phyloP scores from a whole-genome alignment of 164 flowering plant species.

The Platanus orientalis region DNA sequence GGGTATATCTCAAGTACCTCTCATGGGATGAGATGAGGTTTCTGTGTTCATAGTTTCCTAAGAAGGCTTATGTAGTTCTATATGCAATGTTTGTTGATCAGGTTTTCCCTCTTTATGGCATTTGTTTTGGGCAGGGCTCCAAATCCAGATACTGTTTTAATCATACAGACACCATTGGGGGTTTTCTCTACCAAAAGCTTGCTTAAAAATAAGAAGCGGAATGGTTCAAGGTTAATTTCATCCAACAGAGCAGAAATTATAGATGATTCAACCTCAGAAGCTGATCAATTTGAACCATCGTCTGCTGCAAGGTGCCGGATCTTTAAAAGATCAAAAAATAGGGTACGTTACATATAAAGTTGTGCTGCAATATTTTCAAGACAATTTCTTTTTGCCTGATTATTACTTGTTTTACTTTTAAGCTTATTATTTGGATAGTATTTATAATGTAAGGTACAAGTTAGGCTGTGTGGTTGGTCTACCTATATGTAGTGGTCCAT shows the following conservation, averaged over 20 bases:
- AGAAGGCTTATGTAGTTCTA: not conserved
- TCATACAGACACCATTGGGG: slow-evolving; percentile 71
- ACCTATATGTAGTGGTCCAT: too few species aligned
- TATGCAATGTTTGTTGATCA: not conserved
- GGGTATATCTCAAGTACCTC: not conserved
- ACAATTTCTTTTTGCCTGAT: not conserved
- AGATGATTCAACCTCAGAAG: slow-evolving; percentile 32
- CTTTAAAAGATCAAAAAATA: slow-evolving; percentile 41
- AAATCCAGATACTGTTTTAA: slow-evolving; percentile 76
- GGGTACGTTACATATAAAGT: slow-evolving; percentile 31
- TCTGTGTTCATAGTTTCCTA: not conserved
- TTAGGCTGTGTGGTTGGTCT: too few species aligned
- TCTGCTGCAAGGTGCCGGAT: slow-evolving; percentile 87
- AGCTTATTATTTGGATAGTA: not conserved
- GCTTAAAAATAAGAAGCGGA: slow-evolving; percentile 49
- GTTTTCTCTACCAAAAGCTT: slow-evolving; percentile 69
- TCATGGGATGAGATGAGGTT: not conserved
- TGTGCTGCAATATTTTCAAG: not conserved
- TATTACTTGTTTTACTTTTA: not conserved
- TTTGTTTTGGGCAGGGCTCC: slow-evolving; percentile 69
- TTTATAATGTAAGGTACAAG: not conserved
- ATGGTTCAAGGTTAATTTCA: slow-evolving; percentile 66
- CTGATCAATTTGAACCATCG: slow-evolving; percentile 44
- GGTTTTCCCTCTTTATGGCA: not conserved
- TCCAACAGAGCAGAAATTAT: slow-evolving; percentile 39